phyloP scores from a whole-genome alignment of 176 grass and related monocot species.

The Tillandsia leiboldiana region DNA sequence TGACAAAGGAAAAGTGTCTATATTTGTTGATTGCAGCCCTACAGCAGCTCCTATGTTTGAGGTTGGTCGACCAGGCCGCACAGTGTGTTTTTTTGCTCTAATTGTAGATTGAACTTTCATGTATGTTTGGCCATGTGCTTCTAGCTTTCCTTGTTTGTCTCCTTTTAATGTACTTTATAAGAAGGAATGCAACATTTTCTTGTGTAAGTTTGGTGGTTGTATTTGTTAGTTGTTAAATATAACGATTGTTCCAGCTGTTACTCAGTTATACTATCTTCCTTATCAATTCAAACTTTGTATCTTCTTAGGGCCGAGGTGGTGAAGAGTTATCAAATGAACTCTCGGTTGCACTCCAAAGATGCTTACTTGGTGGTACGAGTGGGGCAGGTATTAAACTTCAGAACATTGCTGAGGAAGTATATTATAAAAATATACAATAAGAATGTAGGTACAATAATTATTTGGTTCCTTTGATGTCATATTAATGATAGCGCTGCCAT shows the following conservation, averaged over 20 bases:
- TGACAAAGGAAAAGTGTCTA: slow-evolving; percentile 81
- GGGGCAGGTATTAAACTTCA: slow-evolving; percentile 47
- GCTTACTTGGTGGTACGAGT: slow-evolving; percentile 81
- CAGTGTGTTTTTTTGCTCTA: neutral
- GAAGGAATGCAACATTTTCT: neutral
- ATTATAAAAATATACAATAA: too few species aligned
- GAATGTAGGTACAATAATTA: too few species aligned
- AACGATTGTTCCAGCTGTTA: neutral
- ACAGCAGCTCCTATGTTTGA: slow-evolving; percentile 68
- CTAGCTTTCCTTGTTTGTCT: neutral
- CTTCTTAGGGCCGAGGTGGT: slow-evolving; percentile 70
- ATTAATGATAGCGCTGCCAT: too few species aligned
- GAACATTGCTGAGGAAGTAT: neutral
- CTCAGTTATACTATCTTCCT: neutral
- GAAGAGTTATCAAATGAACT: slow-evolving; percentile 78
- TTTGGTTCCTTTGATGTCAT: too few species aligned
- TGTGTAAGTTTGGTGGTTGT: neutral
- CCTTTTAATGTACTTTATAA: neutral
- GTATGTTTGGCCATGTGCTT: neutral
- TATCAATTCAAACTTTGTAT: slow-evolving; percentile 15
- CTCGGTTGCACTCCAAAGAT: slow-evolving; percentile 67
- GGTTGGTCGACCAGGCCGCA: slow-evolving; percentile 32
- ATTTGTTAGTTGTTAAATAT: neutral
- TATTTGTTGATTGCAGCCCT: slow-evolving; percentile 79
- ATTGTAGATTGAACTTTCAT: neutral